phyloP scores from a whole-genome alignment of 2,329 filamentous ascomycete species.

The Biscogniauxia marginata region DNA sequence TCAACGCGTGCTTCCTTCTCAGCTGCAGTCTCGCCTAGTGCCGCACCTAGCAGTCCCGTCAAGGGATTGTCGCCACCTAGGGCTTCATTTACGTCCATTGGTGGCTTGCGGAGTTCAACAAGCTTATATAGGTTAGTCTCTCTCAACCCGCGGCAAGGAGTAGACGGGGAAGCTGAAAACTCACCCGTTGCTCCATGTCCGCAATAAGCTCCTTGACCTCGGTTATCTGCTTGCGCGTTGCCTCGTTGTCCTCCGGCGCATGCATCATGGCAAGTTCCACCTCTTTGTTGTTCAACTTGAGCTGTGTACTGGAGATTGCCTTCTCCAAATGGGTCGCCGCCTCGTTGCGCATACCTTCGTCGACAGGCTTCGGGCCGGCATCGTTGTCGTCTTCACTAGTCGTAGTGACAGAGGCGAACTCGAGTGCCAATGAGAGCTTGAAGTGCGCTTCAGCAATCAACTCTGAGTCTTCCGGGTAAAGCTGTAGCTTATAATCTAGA shows the following conservation, averaged over 20 bases:
- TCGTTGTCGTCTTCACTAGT: slow-evolving; percentile 51
- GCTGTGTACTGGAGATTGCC: slow-evolving; percentile 70
- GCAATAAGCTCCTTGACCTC: slow-evolving; percentile 76
- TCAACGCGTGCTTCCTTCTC: slow-evolving; percentile 64
- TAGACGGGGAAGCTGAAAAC: slow-evolving; percentile 33
- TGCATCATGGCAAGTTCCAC: slow-evolving; percentile 62
- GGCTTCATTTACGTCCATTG: slow-evolving; percentile 56
- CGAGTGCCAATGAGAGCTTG: slow-evolving; percentile 91
- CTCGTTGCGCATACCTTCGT: slow-evolving; percentile 69
- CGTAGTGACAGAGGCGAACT: slow-evolving; percentile 81
- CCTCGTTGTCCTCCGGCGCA: slow-evolving; percentile 65
- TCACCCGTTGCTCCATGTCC: slow-evolving; percentile 74
- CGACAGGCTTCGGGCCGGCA: slow-evolving; percentile 51
- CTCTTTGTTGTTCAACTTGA: slow-evolving; percentile 69
- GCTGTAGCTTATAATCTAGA: slow-evolving; percentile 72
- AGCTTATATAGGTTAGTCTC: slow-evolving; percentile 46
- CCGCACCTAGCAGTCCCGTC: slow-evolving; percentile 62
- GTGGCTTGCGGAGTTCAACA: slow-evolving; percentile 64
- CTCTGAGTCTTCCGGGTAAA: slow-evolving; percentile 78
- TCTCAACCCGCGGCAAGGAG: slow-evolving; percentile 19
- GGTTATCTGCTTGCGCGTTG: slow-evolving; percentile 59
- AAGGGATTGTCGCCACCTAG: slow-evolving; percentile 50
- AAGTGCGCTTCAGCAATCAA: slow-evolving; percentile 93
- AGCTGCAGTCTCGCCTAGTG: slow-evolving; percentile 60
- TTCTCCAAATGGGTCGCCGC: slow-evolving; percentile 69